phyloP scores from a whole-genome alignment of 1,284 basidiomycete genomes.

The Fomitopsis pinicola region DNA sequence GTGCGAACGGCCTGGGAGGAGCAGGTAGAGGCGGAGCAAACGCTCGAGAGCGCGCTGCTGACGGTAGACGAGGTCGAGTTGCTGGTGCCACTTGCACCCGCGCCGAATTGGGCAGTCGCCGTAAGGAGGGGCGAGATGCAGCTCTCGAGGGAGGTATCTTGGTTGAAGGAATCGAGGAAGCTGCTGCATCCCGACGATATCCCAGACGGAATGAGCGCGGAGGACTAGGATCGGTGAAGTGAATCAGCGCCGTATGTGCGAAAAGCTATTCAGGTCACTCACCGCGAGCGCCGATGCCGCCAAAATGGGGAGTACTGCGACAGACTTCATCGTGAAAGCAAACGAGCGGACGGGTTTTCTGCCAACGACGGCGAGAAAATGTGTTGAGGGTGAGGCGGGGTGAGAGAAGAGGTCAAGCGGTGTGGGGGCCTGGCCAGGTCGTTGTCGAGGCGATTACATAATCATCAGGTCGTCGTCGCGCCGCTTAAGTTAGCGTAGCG shows the following conservation, averaged over 20 bases:
- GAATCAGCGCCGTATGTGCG: neutral
- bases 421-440: neutral
- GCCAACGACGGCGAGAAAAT: slow-evolving; percentile 38
- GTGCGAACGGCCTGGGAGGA: slow-evolving; percentile 52
- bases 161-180: slow-evolving; percentile 65
- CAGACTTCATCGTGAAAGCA: slow-evolving; percentile 39
- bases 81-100: slow-evolving; percentile 37
- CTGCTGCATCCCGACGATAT: slow-evolving; percentile 54
- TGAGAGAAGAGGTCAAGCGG: neutral
- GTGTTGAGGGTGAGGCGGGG: neutral
- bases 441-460: neutral
- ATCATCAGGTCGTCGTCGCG: too few relatives aligned
- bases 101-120: slow-evolving; percentile 58
- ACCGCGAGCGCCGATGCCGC: slow-evolving; percentile 40
- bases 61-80: slow-evolving; percentile 43
- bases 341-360: slow-evolving; percentile 51
- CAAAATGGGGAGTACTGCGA: slow-evolving; percentile 43
- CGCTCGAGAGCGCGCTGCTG: slow-evolving; percentile 44
- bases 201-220: slow-evolving; percentile 54
- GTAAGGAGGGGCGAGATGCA: slow-evolving; percentile 67
- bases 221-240: slow-evolving; percentile 23
- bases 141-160: slow-evolving; percentile 46
- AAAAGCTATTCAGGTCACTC: slow-evolving; percentile 1
- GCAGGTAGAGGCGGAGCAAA: slow-evolving; percentile 61
- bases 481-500: too few relatives aligned